Base-by-base conservation (phyloP, 2,329 filamentous ascomycete genomes). In the Trichoderma pleuroti region DNA sequence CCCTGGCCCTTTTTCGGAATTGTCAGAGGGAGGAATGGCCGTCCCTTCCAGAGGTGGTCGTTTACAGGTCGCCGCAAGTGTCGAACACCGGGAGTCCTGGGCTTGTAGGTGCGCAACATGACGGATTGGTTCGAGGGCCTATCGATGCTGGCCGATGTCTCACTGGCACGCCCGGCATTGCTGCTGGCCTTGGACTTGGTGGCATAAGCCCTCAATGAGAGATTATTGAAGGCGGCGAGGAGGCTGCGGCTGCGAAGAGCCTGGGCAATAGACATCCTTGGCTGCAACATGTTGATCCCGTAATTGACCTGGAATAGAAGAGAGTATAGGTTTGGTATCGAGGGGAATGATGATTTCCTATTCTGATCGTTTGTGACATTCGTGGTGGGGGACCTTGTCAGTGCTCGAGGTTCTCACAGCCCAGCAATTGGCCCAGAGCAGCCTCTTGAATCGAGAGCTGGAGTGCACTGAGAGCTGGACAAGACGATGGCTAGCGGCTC, bases 41-140 rank as follows among this genome's bases (percentile, higher is more conserved):
- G 87, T 71, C 96, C 96, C 82, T 97, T 98, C 93, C 93, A 98
- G 59, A 99, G 84, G 81, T 99, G 96, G 77, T 98, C 94, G 82
- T 98, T 98, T 82, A 98, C 91, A 16, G 96, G 94, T 56, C 96
- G 89, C 80, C 91, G 92, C 74, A 99, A 85, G 87, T 99, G 96
- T 77, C 96, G 91, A 71, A 97, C 82, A 87, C 96, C 96, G 14
- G 95, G 95, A 1, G 96, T 98, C 76, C 93, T 90, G 42, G 96
- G 96, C 81, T 93, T 98, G 82, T 98, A 99, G 68, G 92, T 96
- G 76, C 93, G 90, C 80, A 98, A 80, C 57, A 86, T 82, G 18
- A 83, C 81, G 18, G 83, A 79, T 52, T 84, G 77, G 11, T 75
- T 74, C 21, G 73, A 75, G 5, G 74, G 73, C 21, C 73, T 76